A percentile compares a stretch with the other conserved stretches of the same genome.
phyloP scores from a whole-genome alignment of 495 filamentous ascomycete genomes.

The Cercophora scortea region DNA sequence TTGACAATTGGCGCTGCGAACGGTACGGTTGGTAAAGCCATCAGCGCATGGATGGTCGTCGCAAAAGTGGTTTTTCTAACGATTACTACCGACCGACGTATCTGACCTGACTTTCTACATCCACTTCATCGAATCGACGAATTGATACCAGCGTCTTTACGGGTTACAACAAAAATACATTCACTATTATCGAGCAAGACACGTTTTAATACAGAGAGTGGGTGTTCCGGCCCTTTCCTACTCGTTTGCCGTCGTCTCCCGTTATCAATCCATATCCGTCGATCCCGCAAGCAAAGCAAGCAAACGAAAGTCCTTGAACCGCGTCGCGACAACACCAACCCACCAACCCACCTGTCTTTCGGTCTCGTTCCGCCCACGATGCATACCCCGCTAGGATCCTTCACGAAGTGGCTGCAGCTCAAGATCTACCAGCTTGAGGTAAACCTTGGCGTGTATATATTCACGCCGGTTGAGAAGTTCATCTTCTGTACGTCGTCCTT shows the following conservation, averaged over 20 bases:
- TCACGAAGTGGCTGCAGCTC: constrained; percentile 38
- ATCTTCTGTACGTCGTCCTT: constrained; percentile 33
- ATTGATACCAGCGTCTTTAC: too few species aligned
- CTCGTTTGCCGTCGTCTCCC: not conserved
- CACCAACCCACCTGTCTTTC: not conserved
- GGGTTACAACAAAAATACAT: too few species aligned
- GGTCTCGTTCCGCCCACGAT: not conserved
- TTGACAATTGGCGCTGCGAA: too few species aligned
- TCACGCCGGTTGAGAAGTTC: constrained; percentile 37
- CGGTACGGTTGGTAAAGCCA: too few species aligned
- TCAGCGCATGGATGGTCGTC: too few species aligned
- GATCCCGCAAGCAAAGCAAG: not conserved
- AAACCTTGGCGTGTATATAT: constrained; percentile 39
- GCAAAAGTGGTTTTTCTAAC: not conserved
- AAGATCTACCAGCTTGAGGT: constrained; percentile 45
- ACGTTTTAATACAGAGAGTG: too few species aligned
- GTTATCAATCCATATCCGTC: not conserved
- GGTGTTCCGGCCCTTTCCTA: too few species aligned
- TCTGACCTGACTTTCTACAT: too few species aligned
- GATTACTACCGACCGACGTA: not conserved
- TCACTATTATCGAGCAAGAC: not conserved
- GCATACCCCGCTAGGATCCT: constrained; percentile 20
- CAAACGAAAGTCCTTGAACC: too few species aligned
- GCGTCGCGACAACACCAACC: not conserved
- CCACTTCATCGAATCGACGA: not conserved